Conservation (phyloP, 2,329 filamentous ascomycete genomes). For the Cytospora chrysosperma region DNA sequence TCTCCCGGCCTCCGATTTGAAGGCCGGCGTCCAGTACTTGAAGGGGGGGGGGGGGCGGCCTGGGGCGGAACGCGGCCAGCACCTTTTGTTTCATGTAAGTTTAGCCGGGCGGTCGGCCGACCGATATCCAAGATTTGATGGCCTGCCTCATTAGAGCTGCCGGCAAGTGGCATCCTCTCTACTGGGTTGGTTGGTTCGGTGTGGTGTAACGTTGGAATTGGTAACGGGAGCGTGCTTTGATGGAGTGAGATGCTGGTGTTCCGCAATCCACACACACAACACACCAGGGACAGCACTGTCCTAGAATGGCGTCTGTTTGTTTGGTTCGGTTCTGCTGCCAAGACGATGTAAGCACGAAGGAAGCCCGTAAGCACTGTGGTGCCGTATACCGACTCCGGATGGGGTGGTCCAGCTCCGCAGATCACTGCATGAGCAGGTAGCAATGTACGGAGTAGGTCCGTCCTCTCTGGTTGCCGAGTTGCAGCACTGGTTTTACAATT, state of each 20-base stretch:
- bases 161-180: neutral
- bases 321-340: constrained; percentile 13
- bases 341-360: constrained; percentile 4
- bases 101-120: neutral
- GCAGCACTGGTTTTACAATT: too few species aligned
- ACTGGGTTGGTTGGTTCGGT: neutral
- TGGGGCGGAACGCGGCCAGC: neutral
- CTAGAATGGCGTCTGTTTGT: neutral
- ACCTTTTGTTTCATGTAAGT: neutral
- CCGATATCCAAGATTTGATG: neutral
- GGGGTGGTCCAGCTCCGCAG: neutral
- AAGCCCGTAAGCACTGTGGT: neutral
- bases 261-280: neutral
- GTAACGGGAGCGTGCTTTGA: neutral
- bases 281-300: neutral
- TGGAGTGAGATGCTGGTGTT: neutral
- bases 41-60: too few species aligned
- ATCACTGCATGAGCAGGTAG: neutral
- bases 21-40: neutral
- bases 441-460: too few species aligned
- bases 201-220: neutral
- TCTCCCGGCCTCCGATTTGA: neutral
- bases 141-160: neutral
- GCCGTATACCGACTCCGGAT: neutral
- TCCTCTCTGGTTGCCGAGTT: neutral